A percentile compares a stretch with the other conserved stretches of the same genome.
Evolutionary conservation across 257 asterid genomes (phyloP).

Genomic region (Scutellaria baicalensis): DNA sequence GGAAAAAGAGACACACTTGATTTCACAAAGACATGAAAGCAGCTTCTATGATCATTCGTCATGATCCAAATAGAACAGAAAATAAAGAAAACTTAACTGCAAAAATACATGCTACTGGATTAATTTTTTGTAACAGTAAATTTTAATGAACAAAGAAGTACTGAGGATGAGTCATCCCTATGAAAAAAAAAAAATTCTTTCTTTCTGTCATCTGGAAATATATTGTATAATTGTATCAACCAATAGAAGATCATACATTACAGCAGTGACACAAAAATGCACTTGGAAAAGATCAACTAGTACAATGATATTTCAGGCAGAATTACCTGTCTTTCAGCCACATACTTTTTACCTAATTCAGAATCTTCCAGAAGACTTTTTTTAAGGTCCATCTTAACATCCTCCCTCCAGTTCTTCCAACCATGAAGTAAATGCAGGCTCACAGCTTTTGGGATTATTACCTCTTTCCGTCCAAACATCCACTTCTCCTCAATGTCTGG

Average conservation of each 20-base stretch:
- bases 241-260: neutral
- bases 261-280: neutral
- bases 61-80: neutral
- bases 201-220: neutral
- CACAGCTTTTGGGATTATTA: conserved; percentile 67
- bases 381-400: conserved; percentile 55
- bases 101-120: no score
- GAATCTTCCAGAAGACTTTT: conserved; percentile 57
- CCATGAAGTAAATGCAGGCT: conserved; percentile 59
- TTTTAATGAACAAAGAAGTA: no score
- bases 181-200: no score
- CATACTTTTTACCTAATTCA: conserved; percentile 77
- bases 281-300: conserved; percentile 3
- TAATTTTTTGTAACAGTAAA: no score
- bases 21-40: neutral
- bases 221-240: neutral
- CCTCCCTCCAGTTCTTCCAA: conserved; percentile 97
- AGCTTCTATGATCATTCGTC: neutral
- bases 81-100: neutral
- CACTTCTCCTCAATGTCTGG: conserved; percentile 90
- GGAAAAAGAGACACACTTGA: no score
- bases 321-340: conserved; percentile 88
- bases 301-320: neutral
- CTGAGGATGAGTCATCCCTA: no score
- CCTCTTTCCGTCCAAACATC: conserved; percentile 87